phyloP scores from a whole-genome alignment of 2,329 filamentous ascomycete genomes.

The Phaeosphaeria sp. region DNA sequence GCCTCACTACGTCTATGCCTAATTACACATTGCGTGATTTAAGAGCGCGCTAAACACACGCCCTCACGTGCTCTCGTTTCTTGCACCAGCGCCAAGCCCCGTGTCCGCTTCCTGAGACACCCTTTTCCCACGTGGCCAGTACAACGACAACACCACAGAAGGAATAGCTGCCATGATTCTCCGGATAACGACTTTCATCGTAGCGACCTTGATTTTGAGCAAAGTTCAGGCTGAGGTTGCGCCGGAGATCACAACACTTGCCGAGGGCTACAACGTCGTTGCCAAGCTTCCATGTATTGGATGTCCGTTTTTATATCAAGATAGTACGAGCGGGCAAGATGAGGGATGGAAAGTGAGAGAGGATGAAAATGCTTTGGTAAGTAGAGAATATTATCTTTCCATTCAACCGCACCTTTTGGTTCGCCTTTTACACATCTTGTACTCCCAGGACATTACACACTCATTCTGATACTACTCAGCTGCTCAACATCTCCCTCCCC shows the following conservation, averaged over 20 bases:
- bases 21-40: no score
- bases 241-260: conserved; percentile 39
- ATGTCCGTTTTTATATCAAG: conserved; percentile 42
- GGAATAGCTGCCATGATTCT: conserved; percentile 19
- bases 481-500: conserved; percentile 41
- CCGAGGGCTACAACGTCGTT: conserved; percentile 40
- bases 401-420: not conserved
- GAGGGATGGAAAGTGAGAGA: conserved; percentile 31
- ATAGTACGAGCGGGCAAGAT: conserved; percentile 31
- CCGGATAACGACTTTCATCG: conserved; percentile 11
- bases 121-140: conserved; percentile 19
- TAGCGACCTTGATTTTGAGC: conserved; percentile 3
- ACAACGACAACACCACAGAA: not conserved
- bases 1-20: no score
- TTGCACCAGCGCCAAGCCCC: conserved; percentile 10
- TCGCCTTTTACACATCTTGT: not conserved
- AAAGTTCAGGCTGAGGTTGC: conserved; percentile 23
- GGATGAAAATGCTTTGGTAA: conserved; percentile 38
- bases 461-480: conserved; percentile 11
- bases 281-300: conserved; percentile 27
- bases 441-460: not conserved
- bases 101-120: conserved; percentile 10
- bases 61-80: not conserved
- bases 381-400: no score
- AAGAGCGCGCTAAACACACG: not conserved